Evolutionary conservation across 805 yeast species (phyloP).

Genomic region (Grigorovia jiainica): DNA sequence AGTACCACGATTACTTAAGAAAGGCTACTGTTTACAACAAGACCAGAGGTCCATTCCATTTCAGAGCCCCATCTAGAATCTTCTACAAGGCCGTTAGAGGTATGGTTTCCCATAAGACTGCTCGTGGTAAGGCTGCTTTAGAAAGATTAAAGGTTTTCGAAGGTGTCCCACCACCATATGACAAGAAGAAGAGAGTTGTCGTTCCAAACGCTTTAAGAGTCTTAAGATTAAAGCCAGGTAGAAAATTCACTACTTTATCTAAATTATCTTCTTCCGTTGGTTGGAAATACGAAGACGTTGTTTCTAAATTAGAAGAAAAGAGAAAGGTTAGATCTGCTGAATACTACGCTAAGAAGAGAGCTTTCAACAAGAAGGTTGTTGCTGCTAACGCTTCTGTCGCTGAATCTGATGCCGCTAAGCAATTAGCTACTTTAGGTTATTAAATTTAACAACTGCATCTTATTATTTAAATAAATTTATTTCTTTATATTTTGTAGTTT

Average conservation of each 20-base stretch:
- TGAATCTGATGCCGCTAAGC: constrained; percentile 81
- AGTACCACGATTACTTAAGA: constrained; percentile 99
- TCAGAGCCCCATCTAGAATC: constrained; percentile 99
- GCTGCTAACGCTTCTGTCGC: constrained; percentile 84
- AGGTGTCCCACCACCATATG: constrained; percentile 99
- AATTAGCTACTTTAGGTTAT: constrained; percentile 96
- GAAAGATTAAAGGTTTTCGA: constrained; percentile 99
- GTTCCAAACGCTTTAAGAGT: constrained; percentile 99
- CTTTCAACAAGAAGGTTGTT: constrained; percentile 84
- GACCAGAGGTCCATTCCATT: constrained; percentile 99
- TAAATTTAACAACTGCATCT: constrained; percentile 36
- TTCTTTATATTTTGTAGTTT: not conserved
- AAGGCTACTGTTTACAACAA: constrained; percentile 98
- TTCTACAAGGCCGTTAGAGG: constrained; percentile 99
- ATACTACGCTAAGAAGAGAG: constrained; percentile 97
- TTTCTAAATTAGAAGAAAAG: constrained; percentile 96
- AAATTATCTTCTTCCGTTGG: constrained; percentile 95
- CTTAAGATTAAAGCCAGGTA: constrained; percentile 97
- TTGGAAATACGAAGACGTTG: constrained; percentile 99
- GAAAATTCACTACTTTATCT: constrained; percentile 98
- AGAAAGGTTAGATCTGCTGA: constrained; percentile 98
- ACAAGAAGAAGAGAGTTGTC: constrained; percentile 99
- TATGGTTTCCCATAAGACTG: constrained; percentile 99
- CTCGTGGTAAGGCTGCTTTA: constrained; percentile 99
- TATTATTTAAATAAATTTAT: not conserved